Evolutionary conservation across 1,284 basidiomycete species (phyloP).

Genomic region (Phellopilus nigrolimitatus): DNA sequence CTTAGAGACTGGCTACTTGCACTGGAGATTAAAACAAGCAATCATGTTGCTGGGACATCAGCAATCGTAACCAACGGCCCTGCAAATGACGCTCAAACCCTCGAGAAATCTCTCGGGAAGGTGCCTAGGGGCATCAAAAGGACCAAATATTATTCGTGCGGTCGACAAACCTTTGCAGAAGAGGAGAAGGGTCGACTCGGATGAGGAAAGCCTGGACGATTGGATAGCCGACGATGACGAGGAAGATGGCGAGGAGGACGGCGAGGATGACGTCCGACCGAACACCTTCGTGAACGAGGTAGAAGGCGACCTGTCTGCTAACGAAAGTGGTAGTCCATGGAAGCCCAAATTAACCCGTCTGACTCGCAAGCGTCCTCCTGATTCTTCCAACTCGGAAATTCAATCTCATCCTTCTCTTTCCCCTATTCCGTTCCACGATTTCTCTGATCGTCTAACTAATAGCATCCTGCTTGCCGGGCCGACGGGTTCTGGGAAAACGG

Average conservation of each 20-base stretch:
- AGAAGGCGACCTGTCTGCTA: constrained; percentile 14
- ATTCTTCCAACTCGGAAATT: not conserved
- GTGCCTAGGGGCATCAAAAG: constrained; percentile 16
- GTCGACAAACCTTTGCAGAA: constrained; percentile 24
- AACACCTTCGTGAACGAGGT: constrained; percentile 21
- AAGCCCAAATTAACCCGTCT: constrained; percentile 16
- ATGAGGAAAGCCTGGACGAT: constrained; percentile 27
- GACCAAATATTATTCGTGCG: constrained; percentile 24
- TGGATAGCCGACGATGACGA: constrained; percentile 29
- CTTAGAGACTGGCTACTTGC: constrained; percentile 80
- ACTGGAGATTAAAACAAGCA: constrained; percentile 47
- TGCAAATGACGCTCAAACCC: constrained; percentile 16
- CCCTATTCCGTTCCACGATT: constrained; percentile 27
- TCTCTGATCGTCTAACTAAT: constrained; percentile 63
- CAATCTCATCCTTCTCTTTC: not conserved
- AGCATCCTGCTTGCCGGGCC: constrained; percentile 84
- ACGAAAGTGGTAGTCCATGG: constrained; percentile 13
- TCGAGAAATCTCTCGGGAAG: constrained; percentile 24
- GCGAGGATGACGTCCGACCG: constrained; percentile 31
- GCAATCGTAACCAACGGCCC: constrained; percentile 14
- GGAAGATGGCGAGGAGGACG: constrained; percentile 31
- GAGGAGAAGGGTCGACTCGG: constrained; percentile 23
- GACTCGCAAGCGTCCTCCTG: constrained; percentile 5
- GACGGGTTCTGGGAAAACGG: constrained; percentile 86
- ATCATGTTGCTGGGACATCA: constrained; percentile 11